phyloP scores from a whole-genome alignment of 1,284 basidiomycete genomes.

The Leccinum subrobustum region DNA sequence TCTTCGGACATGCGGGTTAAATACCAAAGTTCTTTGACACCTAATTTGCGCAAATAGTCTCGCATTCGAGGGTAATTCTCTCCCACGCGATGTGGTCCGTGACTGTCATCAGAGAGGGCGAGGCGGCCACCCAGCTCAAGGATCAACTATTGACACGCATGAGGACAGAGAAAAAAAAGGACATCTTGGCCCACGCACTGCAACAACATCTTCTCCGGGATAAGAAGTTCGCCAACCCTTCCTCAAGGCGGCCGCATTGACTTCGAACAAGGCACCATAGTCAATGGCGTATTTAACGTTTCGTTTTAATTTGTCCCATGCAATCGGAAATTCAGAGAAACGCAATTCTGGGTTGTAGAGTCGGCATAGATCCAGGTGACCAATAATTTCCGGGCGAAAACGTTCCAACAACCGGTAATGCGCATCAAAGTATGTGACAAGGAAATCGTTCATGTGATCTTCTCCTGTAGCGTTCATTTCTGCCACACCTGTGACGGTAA shows the following conservation, averaged over 20 bases:
- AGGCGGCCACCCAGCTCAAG: slow-evolving; percentile 66
- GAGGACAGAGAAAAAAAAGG: slow-evolving; percentile 21
- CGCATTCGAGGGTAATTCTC: slow-evolving; percentile 76
- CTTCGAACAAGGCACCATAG: slow-evolving; percentile 93
- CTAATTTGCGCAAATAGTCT: slow-evolving; percentile 64
- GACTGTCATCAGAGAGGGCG: slow-evolving; percentile 93
- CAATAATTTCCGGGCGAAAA: slow-evolving; percentile 87
- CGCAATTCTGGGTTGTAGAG: slow-evolving; percentile 67
- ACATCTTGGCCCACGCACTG: slow-evolving; percentile 48
- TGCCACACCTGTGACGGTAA: slow-evolving; percentile 27
- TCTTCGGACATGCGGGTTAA: slow-evolving; percentile 38
- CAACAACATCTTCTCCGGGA: slow-evolving; percentile 75
- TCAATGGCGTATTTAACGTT: slow-evolving; percentile 75
- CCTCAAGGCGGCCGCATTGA: slow-evolving; percentile 89
- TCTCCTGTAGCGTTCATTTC: slow-evolving; percentile 24
- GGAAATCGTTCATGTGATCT: slow-evolving; percentile 44
- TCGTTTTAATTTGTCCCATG: slow-evolving; percentile 67
- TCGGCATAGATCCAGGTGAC: slow-evolving; percentile 90
- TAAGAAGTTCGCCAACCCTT: slow-evolving; percentile 90
- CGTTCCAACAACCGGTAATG: slow-evolving; percentile 70
- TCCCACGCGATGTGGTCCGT: slow-evolving; percentile 87
- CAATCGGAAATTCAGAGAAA: slow-evolving; percentile 53
- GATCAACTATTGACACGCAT: slow-evolving; percentile 59
- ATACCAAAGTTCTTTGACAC: slow-evolving; percentile 74
- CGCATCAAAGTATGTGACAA: slow-evolving; percentile 78